These are phyloP conservation scores for Tardiomyces depauwii DNA, from an alignment of 1,139 yeast species.

Conservation along the genomic window DNA sequence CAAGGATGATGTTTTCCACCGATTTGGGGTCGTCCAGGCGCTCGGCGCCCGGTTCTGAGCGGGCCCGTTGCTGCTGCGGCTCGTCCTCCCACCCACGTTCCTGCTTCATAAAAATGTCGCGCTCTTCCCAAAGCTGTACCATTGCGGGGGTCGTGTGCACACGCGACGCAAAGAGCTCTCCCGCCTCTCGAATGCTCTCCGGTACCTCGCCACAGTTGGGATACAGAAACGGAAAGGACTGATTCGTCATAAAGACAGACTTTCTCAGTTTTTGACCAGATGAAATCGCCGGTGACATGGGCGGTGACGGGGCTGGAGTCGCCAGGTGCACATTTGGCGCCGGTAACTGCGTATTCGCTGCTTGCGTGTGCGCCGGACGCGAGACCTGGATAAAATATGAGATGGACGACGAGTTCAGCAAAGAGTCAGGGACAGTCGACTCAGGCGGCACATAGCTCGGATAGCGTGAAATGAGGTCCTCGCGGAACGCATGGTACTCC, in stretches of 20 bases:
- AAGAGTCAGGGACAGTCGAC: conserved; percentile 32
- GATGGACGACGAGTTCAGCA: conserved; percentile 30
- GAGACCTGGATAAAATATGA: conserved; percentile 41
- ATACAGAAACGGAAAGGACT: conserved; percentile 67
- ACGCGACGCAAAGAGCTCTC: conserved; percentile 47
- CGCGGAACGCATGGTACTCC: conserved; percentile 69
- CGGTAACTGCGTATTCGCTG: conserved; percentile 45
- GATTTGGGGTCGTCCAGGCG: conserved; percentile 12
- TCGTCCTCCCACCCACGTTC: conserved; percentile 53
- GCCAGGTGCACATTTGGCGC: conserved; percentile 65
- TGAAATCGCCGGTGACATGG: conserved; percentile 42
- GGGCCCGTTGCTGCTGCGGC: conserved; percentile 3
- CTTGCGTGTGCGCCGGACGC: conserved; percentile 42
- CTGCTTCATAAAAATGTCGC: conserved; percentile 57
- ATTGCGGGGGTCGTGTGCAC: conserved; percentile 56
- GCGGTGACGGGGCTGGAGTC: conserved; percentile 85
- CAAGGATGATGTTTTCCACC: conserved; percentile 34
- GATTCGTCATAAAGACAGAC: conserved; percentile 62
- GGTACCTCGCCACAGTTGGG: conserved; percentile 47
- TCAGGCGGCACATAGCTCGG: conserved; percentile 54
- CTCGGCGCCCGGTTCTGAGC: conserved; percentile 6
- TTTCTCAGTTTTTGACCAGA: conserved; percentile 55
- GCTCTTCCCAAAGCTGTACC: conserved; percentile 60
- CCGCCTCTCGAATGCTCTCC: conserved; percentile 68
- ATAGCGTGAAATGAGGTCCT: conserved; percentile 61